Percentiles rank a stretch among this genome's conserved stretches.
Conservation (phyloP, 441 rosid species). For the Erodium texanum region DNA sequence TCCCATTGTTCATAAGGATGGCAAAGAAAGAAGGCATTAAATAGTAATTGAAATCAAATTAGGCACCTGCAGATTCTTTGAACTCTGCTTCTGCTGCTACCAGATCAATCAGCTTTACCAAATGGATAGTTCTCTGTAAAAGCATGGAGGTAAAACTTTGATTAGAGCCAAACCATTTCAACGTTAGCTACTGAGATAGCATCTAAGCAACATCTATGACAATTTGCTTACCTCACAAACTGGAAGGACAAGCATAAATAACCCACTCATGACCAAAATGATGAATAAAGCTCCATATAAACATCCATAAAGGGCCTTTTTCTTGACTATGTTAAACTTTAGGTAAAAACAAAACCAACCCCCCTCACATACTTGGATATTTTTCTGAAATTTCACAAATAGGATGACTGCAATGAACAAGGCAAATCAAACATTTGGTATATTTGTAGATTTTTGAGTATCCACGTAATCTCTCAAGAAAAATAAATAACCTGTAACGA, state of each 20-base stretch:
- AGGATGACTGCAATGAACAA: no score
- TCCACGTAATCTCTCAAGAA: no score
- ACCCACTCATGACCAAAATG: background rate
- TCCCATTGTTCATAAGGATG: background rate
- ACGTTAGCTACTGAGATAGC: background rate
- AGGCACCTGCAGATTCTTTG: background rate
- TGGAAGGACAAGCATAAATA: background rate
- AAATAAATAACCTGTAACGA: no score
- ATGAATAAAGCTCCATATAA: background rate
- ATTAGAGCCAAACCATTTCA: background rate
- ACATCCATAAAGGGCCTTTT: background rate
- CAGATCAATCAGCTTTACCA: no score
- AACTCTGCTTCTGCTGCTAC: background rate
- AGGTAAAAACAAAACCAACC: no score
- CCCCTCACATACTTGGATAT: no score
- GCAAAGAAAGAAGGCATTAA: background rate
- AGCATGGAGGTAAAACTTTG: constrained; percentile 1
- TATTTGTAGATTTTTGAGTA: no score
- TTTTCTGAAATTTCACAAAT: no score
- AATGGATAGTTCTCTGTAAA: background rate
- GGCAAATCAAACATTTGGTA: no score
- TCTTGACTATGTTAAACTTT: background rate
- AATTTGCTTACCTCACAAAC: background rate
- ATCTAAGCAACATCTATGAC: background rate
- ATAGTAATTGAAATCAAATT: background rate